Evolutionary conservation across 208 protist genomes (phyloP).

Genomic region (Trypanosoma caninum): DNA sequence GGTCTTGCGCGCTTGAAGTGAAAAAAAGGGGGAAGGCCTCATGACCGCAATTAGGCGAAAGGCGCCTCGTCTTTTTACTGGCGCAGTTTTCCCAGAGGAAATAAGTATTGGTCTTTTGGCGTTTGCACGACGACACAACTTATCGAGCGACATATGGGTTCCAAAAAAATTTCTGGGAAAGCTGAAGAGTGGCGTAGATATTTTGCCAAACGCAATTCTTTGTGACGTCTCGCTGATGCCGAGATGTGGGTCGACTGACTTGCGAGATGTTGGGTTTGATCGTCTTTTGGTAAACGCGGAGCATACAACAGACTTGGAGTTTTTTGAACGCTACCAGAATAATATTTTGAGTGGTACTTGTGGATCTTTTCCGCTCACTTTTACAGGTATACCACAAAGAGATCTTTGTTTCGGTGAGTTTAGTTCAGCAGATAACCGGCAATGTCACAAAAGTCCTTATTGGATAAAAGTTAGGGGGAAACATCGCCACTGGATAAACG

Average conservation of each 20-base stretch:
- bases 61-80: conserved; percentile 65
- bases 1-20: not conserved
- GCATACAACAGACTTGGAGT: conserved; percentile 53
- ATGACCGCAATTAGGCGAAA: conserved; percentile 7
- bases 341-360: conserved; percentile 23
- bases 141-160: conserved; percentile 71
- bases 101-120: conserved; percentile 48
- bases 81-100: conserved; percentile 62
- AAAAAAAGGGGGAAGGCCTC: not conserved
- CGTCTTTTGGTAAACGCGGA: conserved; percentile 64
- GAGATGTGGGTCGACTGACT: conserved; percentile 17
- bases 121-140: conserved; percentile 49
- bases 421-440: conserved; percentile 8
- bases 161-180: conserved; percentile 31
- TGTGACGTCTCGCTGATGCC: conserved; percentile 48
- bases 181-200: conserved; percentile 31
- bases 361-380: conserved; percentile 16
- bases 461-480: conserved; percentile 23
- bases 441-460: conserved; percentile 44
- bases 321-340: conserved; percentile 62
- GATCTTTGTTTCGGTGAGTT: conserved; percentile 8
- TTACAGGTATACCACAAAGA: conserved; percentile 28
- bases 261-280: conserved; percentile 30
- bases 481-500: conserved; percentile 26
- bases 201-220: conserved; percentile 62